phyloP scores from a whole-genome alignment of 2,329 filamentous ascomycete species.

The Trichoderma semiorbis region DNA sequence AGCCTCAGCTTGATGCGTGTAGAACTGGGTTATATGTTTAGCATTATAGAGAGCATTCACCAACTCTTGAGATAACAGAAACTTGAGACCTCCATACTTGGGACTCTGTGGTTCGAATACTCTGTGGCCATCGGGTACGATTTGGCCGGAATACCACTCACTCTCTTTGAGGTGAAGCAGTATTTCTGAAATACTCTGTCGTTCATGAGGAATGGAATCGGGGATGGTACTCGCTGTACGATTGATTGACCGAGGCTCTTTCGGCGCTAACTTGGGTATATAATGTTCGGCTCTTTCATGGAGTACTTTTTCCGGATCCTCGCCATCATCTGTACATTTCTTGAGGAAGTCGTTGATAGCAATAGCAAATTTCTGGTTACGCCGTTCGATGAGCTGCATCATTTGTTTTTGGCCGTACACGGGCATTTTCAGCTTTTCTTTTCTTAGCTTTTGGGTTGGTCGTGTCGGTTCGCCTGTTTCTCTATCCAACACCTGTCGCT shows the following conservation, averaged over 20 bases:
- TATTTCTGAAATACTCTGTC: conserved; percentile 79
- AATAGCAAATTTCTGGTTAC: conserved; percentile 77
- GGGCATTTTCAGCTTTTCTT: conserved; percentile 85
- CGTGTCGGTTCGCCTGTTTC: conserved; percentile 71
- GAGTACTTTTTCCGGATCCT: conserved; percentile 67
- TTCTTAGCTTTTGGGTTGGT: conserved; percentile 62
- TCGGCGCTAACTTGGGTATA: conserved; percentile 58
- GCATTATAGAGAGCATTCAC: conserved; percentile 97
- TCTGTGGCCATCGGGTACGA: conserved; percentile 88
- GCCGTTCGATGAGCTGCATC: conserved; percentile 81
- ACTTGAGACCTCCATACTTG: conserved; percentile 78
- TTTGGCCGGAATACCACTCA: conserved; percentile 87
- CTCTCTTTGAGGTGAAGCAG: conserved; percentile 76
- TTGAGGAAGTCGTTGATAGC: conserved; percentile 77
- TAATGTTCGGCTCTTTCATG: conserved; percentile 54
- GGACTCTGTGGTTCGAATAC: conserved; percentile 84
- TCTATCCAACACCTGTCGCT: conserved; percentile 68
- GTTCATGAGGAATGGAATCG: conserved; percentile 70
- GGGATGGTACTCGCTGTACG: conserved; percentile 52
- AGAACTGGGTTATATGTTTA: conserved; percentile 79
- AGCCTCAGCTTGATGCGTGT: conserved; percentile 88
- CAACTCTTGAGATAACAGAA: conserved; percentile 80
- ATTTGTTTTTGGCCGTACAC: conserved; percentile 92
- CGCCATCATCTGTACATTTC: conserved; percentile 59
- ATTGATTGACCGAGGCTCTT: conserved; percentile 29